Conservation (phyloP, 768 basidiomycete genomes). For the Naematelia aurantialba region DNA sequence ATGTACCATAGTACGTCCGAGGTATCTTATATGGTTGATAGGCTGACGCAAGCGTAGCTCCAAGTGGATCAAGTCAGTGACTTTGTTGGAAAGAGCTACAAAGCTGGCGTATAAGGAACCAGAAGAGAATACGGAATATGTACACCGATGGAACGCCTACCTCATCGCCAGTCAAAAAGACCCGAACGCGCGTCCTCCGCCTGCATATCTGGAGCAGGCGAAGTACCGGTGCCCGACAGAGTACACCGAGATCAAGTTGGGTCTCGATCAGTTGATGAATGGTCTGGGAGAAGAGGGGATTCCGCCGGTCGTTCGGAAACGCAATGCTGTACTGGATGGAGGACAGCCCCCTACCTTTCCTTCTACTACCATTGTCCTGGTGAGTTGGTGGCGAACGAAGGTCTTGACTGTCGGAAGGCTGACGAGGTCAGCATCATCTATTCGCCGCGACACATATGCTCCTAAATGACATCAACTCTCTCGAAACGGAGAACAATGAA, state of each 20-base stretch:
- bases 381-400: slow-evolving; percentile 19
- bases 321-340: slow-evolving; percentile 23
- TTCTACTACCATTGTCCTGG: slow-evolving; percentile 26
- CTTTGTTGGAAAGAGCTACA: slow-evolving; percentile 34
- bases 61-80: slow-evolving; percentile 20
- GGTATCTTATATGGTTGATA: neutral
- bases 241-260: slow-evolving; percentile 26
- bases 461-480: slow-evolving; percentile 41
- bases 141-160: slow-evolving; percentile 22
- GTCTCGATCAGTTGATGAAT: slow-evolving; percentile 25
- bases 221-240: slow-evolving; percentile 31
- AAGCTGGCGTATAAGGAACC: slow-evolving; percentile 39
- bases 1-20: slow-evolving; percentile 27
- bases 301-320: slow-evolving; percentile 25
- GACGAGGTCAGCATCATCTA: slow-evolving; percentile 30
- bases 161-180: slow-evolving; percentile 1
- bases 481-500: slow-evolving; percentile 33
- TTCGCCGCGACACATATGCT: slow-evolving; percentile 32
- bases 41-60: neutral
- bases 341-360: slow-evolving; percentile 18
- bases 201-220: slow-evolving; percentile 34
- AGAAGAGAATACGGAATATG: slow-evolving; percentile 31
- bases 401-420: neutral
- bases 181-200: slow-evolving; percentile 12
- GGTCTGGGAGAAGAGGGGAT: slow-evolving; percentile 34